These are phyloP conservation scores for Rhodotorula sp. DNA, from an alignment of 1,284 basidiomycete species.

Conservation along the genomic window DNA sequence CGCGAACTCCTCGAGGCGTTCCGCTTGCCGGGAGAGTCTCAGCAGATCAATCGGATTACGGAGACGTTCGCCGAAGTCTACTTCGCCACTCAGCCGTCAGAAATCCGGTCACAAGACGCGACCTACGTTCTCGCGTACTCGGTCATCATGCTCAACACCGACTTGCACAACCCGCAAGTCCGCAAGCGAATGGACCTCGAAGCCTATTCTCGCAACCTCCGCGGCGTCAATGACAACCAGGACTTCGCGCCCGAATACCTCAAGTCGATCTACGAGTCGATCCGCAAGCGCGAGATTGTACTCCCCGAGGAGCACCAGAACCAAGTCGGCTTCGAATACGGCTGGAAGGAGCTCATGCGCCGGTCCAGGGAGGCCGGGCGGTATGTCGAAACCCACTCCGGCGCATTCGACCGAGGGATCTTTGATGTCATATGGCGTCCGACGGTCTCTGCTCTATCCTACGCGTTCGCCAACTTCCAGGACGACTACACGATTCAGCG, in stretches of 20 bases:
- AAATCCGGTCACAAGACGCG: constrained; percentile 87
- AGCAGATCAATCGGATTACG: constrained; percentile 91
- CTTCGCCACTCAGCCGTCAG: constrained; percentile 81
- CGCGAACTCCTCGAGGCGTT: constrained; percentile 91
- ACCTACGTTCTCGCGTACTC: constrained; percentile 94
- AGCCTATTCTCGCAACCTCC: constrained; percentile 87
- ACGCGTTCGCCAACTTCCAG: constrained; percentile 82
- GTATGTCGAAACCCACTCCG: constrained; percentile 63
- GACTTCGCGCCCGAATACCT: constrained; percentile 85
- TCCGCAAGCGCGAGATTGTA: constrained; percentile 90
- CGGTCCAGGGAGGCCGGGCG: constrained; percentile 72
- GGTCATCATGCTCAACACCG: constrained; percentile 98
- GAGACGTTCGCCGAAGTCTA: constrained; percentile 91
- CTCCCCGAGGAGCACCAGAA: constrained; percentile 98
- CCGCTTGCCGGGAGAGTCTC: constrained; percentile 89
- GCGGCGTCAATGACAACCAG: constrained; percentile 83
- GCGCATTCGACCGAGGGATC: constrained; percentile 82
- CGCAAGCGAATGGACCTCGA: constrained; percentile 93
- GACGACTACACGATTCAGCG: constrained; percentile 96
- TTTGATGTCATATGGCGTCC: constrained; percentile 90
- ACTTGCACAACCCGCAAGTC: constrained; percentile 89
- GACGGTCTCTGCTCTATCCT: constrained; percentile 69
- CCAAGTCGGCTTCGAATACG: constrained; percentile 95
- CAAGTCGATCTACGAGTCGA: constrained; percentile 85
- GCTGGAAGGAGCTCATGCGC: constrained; percentile 92